phyloP scores from a whole-genome alignment of 2,329 filamentous ascomycete genomes.

The Fusarium heterosporum region DNA sequence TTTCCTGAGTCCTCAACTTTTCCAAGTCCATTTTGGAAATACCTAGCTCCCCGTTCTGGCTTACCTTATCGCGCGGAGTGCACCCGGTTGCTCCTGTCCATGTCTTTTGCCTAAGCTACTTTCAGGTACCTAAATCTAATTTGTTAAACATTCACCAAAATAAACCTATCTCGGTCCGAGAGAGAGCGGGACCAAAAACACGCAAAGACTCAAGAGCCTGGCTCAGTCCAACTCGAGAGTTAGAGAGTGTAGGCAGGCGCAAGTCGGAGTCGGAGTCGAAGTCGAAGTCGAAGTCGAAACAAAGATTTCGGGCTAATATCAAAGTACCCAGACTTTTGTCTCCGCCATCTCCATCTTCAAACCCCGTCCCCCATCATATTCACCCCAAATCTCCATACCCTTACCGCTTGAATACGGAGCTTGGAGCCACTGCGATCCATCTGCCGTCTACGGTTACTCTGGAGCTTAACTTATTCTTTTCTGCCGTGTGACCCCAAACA shows the following conservation, averaged over 20 bases:
- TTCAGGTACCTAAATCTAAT: constrained; percentile 2
- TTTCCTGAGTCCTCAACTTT: not conserved
- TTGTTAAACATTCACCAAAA: constrained; percentile 20
- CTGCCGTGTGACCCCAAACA: constrained; percentile 19
- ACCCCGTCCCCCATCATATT: constrained; percentile 6
- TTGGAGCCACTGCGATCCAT: constrained; percentile 6
- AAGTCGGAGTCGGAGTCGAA: not conserved
- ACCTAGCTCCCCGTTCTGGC: constrained; percentile 11
- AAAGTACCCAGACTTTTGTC: constrained; percentile 28
- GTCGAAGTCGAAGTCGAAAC: constrained; percentile 23
- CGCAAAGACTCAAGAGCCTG: constrained; percentile 23
- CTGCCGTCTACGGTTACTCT: constrained; percentile 8
- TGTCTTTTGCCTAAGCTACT: not conserved
- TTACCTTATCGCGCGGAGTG: constrained; percentile 10
- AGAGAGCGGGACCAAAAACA: constrained; percentile 32
- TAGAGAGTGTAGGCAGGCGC: not conserved
- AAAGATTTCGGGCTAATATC: constrained; percentile 25
- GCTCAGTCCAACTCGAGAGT: not conserved
- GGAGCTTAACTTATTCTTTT: constrained; percentile 16
- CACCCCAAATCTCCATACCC: constrained; percentile 9
- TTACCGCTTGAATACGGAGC: constrained; percentile 16
- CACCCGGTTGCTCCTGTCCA: constrained; percentile 4
- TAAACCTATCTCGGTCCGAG: constrained; percentile 35
- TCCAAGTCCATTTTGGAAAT: constrained; percentile 7
- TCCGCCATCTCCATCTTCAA: constrained; percentile 22